Percentiles rank a stretch among this genome's conserved stretches.
phyloP scores from a whole-genome alignment of 2,329 filamentous ascomycete genomes.

The Calonectria leucothoes region DNA sequence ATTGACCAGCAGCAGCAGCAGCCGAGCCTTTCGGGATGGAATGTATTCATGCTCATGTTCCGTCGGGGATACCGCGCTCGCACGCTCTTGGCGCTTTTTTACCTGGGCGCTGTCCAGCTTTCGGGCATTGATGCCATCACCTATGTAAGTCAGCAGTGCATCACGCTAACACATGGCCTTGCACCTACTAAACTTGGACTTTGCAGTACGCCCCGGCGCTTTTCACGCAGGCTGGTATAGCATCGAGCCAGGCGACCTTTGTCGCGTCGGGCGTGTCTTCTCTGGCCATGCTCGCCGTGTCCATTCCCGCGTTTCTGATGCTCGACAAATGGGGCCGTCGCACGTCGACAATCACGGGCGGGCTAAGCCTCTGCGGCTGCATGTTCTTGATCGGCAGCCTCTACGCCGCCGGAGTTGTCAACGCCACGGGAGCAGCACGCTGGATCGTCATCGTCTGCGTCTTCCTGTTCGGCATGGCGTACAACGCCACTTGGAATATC shows the following conservation, averaged over 20 bases:
- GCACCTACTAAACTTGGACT: background rate
- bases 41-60: constrained; percentile 48
- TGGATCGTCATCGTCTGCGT: background rate
- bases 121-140: constrained; percentile 72
- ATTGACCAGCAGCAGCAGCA: constrained; percentile 44
- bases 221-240: constrained; percentile 69
- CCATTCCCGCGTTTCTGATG: constrained; percentile 66
- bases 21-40: constrained; percentile 46
- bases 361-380: constrained; percentile 58
- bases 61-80: constrained; percentile 56
- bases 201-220: constrained; percentile 68
- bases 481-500: background rate
- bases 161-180: no score
- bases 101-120: constrained; percentile 70
- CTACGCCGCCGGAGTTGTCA: constrained; percentile 55
- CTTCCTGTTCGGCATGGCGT: background rate
- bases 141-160: constrained; percentile 67
- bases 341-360: constrained; percentile 65
- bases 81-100: constrained; percentile 65
- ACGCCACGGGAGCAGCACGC: background rate
- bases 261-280: constrained; percentile 71
- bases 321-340: constrained; percentile 62
- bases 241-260: constrained; percentile 64
- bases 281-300: constrained; percentile 67
- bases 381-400: constrained; percentile 67